Evolutionary conservation across 2,329 filamentous ascomycete species (phyloP).

Genomic region (Talaromyces rugulosus): DNA sequence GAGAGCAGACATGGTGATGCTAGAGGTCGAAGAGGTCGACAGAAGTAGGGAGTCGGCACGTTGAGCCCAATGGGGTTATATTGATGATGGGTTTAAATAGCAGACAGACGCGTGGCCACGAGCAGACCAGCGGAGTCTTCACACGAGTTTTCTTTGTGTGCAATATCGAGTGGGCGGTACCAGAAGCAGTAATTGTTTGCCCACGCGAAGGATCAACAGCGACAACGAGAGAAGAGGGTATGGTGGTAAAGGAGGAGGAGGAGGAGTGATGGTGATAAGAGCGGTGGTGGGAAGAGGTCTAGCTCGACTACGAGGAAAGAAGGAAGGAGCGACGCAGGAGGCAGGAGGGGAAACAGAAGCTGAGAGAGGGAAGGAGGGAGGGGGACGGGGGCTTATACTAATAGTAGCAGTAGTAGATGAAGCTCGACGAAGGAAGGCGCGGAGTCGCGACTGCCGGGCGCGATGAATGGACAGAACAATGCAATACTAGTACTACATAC

Average conservation of each 20-base stretch:
- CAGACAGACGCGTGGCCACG: background rate
- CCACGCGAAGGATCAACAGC: background rate
- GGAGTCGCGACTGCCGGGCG: background rate
- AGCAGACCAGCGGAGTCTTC: background rate
- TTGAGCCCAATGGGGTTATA: background rate
- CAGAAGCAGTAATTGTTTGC: background rate
- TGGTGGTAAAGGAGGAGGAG: background rate
- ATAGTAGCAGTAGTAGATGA: background rate
- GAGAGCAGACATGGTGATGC: slow-evolving; percentile 7
- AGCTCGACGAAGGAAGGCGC: background rate
- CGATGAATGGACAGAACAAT: background rate
- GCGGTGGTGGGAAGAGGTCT: background rate
- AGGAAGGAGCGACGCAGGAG: background rate
- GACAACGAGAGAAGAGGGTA: background rate
- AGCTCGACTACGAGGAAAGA: background rate
- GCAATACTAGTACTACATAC: background rate
- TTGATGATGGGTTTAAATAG: background rate
- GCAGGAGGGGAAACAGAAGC: background rate
- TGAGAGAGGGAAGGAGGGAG: background rate
- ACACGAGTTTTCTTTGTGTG: background rate
- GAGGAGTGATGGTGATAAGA: background rate
- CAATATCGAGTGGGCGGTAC: background rate
- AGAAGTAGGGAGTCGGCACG: background rate
- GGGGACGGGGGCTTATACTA: background rate
- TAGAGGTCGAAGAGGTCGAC: background rate